Percentiles rank a stretch among this genome's conserved stretches.
Conservation (phyloP, 2,329 filamentous ascomycete species). For the Rhytidhysteron rufulum region DNA sequence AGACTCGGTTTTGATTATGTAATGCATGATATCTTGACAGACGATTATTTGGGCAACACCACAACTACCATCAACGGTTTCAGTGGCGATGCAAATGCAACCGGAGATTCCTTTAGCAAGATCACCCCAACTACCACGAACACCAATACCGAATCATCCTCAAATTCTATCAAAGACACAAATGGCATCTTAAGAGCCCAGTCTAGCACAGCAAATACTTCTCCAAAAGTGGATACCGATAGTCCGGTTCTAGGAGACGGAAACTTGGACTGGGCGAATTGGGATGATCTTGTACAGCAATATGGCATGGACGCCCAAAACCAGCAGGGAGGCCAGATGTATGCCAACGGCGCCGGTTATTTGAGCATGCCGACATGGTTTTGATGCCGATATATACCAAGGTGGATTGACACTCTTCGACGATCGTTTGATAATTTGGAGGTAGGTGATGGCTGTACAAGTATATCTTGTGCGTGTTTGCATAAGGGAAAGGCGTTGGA, state of each 20-base stretch:
- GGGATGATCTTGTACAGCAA: constrained; percentile 47
- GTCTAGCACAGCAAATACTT: constrained; percentile 11
- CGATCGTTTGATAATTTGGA: too few species aligned
- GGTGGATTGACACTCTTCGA: too few species aligned
- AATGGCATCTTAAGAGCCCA: constrained; percentile 3
- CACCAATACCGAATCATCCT: neutral
- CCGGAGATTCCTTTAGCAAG: constrained; percentile 1
- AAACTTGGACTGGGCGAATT: constrained; percentile 46
- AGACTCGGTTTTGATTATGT: constrained; percentile 24
- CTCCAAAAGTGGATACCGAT: constrained; percentile 21
- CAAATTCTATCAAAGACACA: neutral
- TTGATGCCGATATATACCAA: too few species aligned
- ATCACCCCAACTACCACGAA: neutral
- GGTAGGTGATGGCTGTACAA: too few species aligned
- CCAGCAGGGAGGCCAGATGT: constrained; percentile 4
- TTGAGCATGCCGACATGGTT: constrained; percentile 26
- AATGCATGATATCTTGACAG: constrained; percentile 24
- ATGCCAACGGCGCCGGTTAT: constrained; percentile 13
- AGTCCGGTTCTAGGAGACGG: constrained; percentile 33
- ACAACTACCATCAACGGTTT: neutral
- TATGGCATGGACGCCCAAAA: constrained; percentile 41
- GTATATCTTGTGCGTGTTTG: too few species aligned
- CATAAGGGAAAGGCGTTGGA: too few species aligned
- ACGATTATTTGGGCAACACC: constrained; percentile 8
- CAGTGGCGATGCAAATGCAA: neutral